Base-by-base conservation (phyloP, 1,284 basidiomycete genomes). In the Ustilago curta region DNA sequence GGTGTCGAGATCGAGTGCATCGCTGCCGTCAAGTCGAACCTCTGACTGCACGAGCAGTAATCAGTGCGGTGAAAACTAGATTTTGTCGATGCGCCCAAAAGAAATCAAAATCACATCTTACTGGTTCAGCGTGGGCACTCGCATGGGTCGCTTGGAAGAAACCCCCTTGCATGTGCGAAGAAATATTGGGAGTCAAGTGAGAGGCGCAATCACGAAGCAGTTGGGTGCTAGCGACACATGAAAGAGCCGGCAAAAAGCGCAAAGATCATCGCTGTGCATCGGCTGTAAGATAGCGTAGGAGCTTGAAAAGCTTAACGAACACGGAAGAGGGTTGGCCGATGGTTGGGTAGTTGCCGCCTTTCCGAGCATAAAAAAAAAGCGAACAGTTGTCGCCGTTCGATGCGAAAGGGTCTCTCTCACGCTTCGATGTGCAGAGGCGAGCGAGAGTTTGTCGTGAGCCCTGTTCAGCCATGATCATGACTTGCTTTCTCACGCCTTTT, bases 1-100 rank as follows among this genome's bases (percentile, higher is more conserved):
- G 88, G 95, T 39, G 91, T 97, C 58, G 96, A 99, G 88, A 90
- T 98, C 72, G 95, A 98, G 87, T 91, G 90, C 79, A 92, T 96
- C 83, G 93, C 91, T 25, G 79, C 81, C 18, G 81, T 83, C 66
- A 80, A 79, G 71, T 58, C 69, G 50, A 70, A 64, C 54, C 68
- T 70, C 40, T 70, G 32, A 65, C 12, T 11, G n/a, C 25, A 32
- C 31, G 35, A 49, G 47, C 47, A n/a, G 19, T 19, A 11, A 21
- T n/a, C n/a, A n/a, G n/a, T n/a, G n/a, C 27, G 18, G 31, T 21
- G 14, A 37, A 37, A 37, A 37, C 3, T 37, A 37, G 35, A 37
- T 37, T 37, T 37, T 37, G 12, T 37, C 35, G n/a, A n/a, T 14
- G 35, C 35, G 12, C 14, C 35, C 35, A 37, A 37, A 37, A 37